Base-by-base conservation (phyloP, 164 flowering plant species). In the Buxus sempervirens region DNA sequence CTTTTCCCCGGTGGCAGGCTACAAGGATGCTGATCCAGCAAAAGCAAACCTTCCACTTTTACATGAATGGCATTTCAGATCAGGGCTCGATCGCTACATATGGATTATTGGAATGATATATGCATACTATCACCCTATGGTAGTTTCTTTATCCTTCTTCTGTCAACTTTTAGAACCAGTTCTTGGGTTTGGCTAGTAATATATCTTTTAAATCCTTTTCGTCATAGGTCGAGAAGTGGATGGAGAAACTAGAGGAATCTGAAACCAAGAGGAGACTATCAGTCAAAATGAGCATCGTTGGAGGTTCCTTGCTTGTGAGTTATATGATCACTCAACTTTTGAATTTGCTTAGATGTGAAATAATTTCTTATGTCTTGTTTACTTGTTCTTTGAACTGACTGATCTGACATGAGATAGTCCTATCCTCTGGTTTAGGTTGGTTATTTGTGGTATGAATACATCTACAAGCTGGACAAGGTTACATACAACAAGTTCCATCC, bases 51-150 rank as follows among this genome's bases (percentile, higher is more conserved):
- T 90, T 20, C 86, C 97, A 57, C 88, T 81, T n/a, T 74, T 95
- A 72, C 94, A 92, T 75, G 99, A 95, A 75, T 95, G 99, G 99
- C 93, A 89, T 71, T 95, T 95, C 76, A 82, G 99, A 85, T 95
- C 99, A 57, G 99, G 99, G 69, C 93, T 95, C 72, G 99, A 95
- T 78, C 97, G 99, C 65, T 92, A 95, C 66, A 89, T 95, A 68
- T 95, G 99, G 99, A 95, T 95, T 54, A 77, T 95, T 65, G 99
- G 99, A 75, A 95, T 95, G 97, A 80, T 95, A 76, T 90, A 92
- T 78, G 99, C 99, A 54, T 95, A 92, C 68, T 92, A 82, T 79
- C 97, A 92, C 74, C 99, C 97, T 27, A 89, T 77, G 79, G 97
- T 95, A 92, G 82, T 65, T 66, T 69, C 53, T 72, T 32, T 16